Evolutionary conservation across 2,329 filamentous ascomycete species (phyloP), one percentile per base, ranked within the genome.

Genomic region (Keithomyces neogunnii): DNA sequence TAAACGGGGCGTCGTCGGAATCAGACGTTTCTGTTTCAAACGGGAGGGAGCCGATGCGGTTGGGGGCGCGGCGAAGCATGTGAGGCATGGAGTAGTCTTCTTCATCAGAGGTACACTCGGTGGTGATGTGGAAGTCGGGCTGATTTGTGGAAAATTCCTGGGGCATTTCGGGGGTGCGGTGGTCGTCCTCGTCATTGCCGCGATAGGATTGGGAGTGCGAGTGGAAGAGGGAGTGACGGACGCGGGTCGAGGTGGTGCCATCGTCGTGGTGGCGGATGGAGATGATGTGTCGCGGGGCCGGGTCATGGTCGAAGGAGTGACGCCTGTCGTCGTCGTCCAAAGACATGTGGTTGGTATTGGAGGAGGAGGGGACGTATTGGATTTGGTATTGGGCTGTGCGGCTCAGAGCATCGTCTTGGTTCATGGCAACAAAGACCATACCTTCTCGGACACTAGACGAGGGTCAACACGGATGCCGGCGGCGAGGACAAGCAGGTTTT

Each of bases 401-500:
- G 26, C 75, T 79, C 43, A 93, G 70, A 1, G 93, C 72, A 54
- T 93, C 85, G 58, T 95, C 84, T 38, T 84, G 80, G 40, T 83
- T 80, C 91, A 96, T 96, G 45, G 88, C 81, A 31, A 97, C 78
- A 63, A 96, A 96, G 1, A 97, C 81, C 78, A 96, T 85, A 44
- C 93, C 92, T 76, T 95, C 88, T 68, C 92, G 85, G 49, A 96
- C 85, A 50, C 88, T 92, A 64, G 51, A 45, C 55, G 52, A 52
- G 49, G 55, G 51, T 55, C 56, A 53, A 53, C 48, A 76, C 68
- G 29, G 7, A 19, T 4, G 13, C 8, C 7, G 31, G 26, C n/a
- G 5, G n/a, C 13, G 39, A 11, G 29, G 19, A 39, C 61, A 54
- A 8, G 54, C 46, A 48, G 53, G 40, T 8, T 28, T 13, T 36